These are phyloP conservation scores for Herpetomonas tarakana DNA, from an alignment of 208 protist genomes.

Conservation along the genomic window DNA sequence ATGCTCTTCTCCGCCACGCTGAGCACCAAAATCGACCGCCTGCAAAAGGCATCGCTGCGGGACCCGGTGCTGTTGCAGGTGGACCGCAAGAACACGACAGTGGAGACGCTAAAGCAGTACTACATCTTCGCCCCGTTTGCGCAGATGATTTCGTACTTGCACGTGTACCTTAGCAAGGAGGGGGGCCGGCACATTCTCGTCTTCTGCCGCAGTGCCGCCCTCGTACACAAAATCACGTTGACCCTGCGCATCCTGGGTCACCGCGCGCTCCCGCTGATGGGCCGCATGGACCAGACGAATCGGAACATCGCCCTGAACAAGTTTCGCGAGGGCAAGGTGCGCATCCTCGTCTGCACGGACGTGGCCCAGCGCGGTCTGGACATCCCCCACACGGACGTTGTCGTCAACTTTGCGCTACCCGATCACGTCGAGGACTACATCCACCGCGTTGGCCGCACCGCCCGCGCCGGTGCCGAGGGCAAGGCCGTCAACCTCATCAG, in stretches of 20 bases:
- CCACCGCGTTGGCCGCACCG: conserved; percentile 96
- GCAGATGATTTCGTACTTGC: conserved; percentile 88
- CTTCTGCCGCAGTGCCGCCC: conserved; percentile 87
- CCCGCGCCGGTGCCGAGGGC: conserved; percentile 92
- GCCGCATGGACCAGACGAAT: conserved; percentile 90
- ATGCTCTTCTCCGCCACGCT: conserved; percentile 99
- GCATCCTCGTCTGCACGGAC: conserved; percentile 92
- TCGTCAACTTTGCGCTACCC: conserved; percentile 98
- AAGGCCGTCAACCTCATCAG: conserved; percentile 93
- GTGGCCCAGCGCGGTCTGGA: conserved; percentile 96
- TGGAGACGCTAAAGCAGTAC: conserved; percentile 95
- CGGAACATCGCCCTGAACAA: conserved; percentile 86
- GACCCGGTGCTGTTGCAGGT: conserved; percentile 97
- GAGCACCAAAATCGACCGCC: conserved; percentile 97
- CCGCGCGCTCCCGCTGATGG: conserved; percentile 89
- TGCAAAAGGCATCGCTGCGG: conserved; percentile 96
- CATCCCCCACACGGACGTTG: conserved; percentile 97
- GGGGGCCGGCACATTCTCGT: conserved; percentile 90
- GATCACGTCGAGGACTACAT: conserved; percentile 97
- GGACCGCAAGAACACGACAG: conserved; percentile 95
- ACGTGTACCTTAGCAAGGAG: conserved; percentile 86
- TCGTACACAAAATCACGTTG: conserved; percentile 90
- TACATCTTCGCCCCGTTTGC: conserved; percentile 97
- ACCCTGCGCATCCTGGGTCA: conserved; percentile 89
- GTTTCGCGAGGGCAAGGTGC: conserved; percentile 89